Evolutionary conservation across 805 yeast genomes (phyloP), one percentile per base, ranked within the genome.

Genomic region (Ogataea pignaliae): DNA sequence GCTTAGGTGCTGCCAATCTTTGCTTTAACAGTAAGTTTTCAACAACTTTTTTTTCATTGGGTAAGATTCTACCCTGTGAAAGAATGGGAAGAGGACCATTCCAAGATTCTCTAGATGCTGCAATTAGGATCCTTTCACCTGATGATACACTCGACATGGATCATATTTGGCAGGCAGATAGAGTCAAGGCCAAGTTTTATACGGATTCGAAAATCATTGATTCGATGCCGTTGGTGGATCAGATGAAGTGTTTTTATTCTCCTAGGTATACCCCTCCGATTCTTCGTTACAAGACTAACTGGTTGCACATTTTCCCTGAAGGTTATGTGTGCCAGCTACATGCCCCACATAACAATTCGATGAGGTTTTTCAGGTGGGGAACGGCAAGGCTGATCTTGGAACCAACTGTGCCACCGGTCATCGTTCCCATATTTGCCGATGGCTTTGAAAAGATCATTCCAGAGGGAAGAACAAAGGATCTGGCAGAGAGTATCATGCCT

Each of bases 301-400:
- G 98, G 98, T 78, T 93, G 46, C 98, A 91, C 61, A 79, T 89
- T 3, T 91, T 88, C 64, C 99, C 99, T 0, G 99, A 91, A 63
- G 96, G 95, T 0, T 88, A 83, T 61, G 98, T 91, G 4, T 76
- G 91, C 42, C 99, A 93, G 62, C 62, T 87, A 39, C 75, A 81
- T 47, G 81, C 83, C 31, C 97, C 97, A 0, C 81, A 79, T 59
- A 72, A 76, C 40, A 85, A 88, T 52, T 88, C 97, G 3, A 87
- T 93, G 93, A 72, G 97, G 50, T 91, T 87, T 64, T 91, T 93
- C 72, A 84, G 87, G 59, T 91, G 98, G 98, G 99, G 99, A 0
- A 81, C 89, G 1, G 78, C 96, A 2, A 73, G 99, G 52, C 60
- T 90, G 53, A 73, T 93, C 5, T 65, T 93, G 43, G 99, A 91